Conservation (phyloP, 768 basidiomycete species). For the Podaxis pistillaris region DNA sequence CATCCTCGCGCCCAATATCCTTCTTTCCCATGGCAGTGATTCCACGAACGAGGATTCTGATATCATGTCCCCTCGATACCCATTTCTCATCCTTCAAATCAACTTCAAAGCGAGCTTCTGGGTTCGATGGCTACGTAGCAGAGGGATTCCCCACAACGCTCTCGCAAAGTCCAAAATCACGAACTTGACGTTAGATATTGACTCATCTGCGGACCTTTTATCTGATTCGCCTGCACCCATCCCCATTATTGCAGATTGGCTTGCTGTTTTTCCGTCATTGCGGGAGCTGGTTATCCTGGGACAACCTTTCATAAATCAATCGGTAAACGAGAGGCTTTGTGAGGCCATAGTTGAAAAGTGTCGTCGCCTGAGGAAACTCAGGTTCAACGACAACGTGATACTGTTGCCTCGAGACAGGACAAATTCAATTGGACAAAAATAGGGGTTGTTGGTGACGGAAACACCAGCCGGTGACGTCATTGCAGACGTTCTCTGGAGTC, state of each 20-base stretch:
- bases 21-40: neutral
- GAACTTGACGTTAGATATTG: neutral
- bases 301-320: neutral
- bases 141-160: neutral
- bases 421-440: neutral
- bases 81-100: neutral
- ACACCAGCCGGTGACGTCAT: slow-evolving; percentile 1
- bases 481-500: neutral
- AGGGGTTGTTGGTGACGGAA: neutral
- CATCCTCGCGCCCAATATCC: neutral
- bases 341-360: neutral
- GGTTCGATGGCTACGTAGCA: neutral
- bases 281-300: neutral
- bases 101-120: neutral
- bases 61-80: neutral
- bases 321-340: neutral
- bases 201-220: neutral
- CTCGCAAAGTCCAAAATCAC: neutral
- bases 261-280: neutral
- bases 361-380: neutral
- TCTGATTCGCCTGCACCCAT: neutral
- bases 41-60: neutral
- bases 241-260: neutral
- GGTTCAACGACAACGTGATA: neutral
- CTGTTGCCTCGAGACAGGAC: neutral